Evolutionary conservation across 2,329 filamentous ascomycete species (phyloP).

Genomic region (Aspergillus niger): DNA sequence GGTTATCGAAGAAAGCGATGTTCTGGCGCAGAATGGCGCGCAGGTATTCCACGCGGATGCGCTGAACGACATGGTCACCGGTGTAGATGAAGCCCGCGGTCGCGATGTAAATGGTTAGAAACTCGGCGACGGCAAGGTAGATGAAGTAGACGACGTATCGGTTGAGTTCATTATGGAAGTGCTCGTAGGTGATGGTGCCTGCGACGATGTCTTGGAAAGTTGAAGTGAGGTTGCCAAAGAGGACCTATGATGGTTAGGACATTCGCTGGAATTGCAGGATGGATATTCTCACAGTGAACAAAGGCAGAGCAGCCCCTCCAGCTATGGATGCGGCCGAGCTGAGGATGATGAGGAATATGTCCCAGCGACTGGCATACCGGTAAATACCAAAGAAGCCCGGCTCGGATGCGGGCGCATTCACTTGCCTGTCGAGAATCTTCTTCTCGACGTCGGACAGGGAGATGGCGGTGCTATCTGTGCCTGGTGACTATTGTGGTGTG

Average conservation of each 20-base stretch:
- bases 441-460: conserved; percentile 53
- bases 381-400: conserved; percentile 64
- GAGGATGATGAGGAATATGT: conserved; percentile 62
- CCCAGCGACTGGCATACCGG: conserved; percentile 66
- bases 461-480: conserved; percentile 3
- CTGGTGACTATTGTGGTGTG: conserved; percentile 1
- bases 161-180: conserved; percentile 62
- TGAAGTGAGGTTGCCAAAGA: conserved; percentile 74
- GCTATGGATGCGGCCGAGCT: conserved; percentile 64
- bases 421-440: conserved; percentile 65
- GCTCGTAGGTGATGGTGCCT: conserved; percentile 47
- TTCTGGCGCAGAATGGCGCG: conserved; percentile 80
- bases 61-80: conserved; percentile 73
- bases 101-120: conserved; percentile 70
- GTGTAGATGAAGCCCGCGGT: conserved; percentile 88
- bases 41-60: conserved; percentile 78
- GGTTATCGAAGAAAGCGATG: conserved; percentile 86
- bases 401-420: conserved; percentile 63
- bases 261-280: too few relatives aligned
- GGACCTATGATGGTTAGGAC: conserved; percentile 35
- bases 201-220: conserved; percentile 68
- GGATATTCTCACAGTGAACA: conserved; percentile 64
- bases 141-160: conserved; percentile 75
- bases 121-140: conserved; percentile 77
- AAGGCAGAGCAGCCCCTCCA: conserved; percentile 70